Percentiles rank a stretch among this genome's conserved stretches.
Conservation (phyloP, 768 basidiomycete species). For the Gloeopeniophorella convolvens region DNA sequence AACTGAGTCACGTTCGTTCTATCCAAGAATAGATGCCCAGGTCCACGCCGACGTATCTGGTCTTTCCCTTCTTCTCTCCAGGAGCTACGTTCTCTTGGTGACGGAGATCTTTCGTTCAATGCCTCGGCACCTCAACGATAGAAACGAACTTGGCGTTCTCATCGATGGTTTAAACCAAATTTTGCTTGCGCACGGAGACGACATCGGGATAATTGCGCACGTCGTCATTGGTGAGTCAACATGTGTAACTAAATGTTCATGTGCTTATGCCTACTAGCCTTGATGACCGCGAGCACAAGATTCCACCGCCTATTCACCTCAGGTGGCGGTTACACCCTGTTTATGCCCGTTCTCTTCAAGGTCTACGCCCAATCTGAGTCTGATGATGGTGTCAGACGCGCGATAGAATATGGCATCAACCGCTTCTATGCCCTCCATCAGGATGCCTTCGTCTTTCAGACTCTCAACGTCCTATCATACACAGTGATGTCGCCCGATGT, state of each 20-base stretch:
- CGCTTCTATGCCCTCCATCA: conserved; percentile 71
- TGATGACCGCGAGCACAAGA: conserved; percentile 70
- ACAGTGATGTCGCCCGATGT: conserved; percentile 43
- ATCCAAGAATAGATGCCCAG: conserved; percentile 20
- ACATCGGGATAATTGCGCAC: conserved; percentile 72
- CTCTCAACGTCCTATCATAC: conserved; percentile 54
- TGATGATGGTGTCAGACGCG: conserved; percentile 51
- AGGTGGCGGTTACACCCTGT: conserved; percentile 64
- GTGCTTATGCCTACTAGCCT: conserved; percentile 34
- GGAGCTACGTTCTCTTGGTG: conserved; percentile 62
- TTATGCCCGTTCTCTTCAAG: conserved; percentile 68
- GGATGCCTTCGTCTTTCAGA: conserved; percentile 70
- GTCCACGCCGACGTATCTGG: conserved; percentile 28
- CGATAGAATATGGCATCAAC: conserved; percentile 65
- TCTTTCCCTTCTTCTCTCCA: conserved; percentile 55
- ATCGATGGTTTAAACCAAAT: conserved; percentile 69
- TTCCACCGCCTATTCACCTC: conserved; percentile 72
- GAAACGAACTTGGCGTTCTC: conserved; percentile 57
- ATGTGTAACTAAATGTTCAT: not conserved
- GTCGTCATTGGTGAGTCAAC: conserved; percentile 56
- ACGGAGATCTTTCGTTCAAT: conserved; percentile 68
- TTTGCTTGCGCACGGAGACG: conserved; percentile 60
- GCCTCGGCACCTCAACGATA: conserved; percentile 63
- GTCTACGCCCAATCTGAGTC: conserved; percentile 56
- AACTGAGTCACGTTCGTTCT: conserved; percentile 13